phyloP scores from a whole-genome alignment of 768 basidiomycete species.

The Neoboletus brunneissimus region DNA sequence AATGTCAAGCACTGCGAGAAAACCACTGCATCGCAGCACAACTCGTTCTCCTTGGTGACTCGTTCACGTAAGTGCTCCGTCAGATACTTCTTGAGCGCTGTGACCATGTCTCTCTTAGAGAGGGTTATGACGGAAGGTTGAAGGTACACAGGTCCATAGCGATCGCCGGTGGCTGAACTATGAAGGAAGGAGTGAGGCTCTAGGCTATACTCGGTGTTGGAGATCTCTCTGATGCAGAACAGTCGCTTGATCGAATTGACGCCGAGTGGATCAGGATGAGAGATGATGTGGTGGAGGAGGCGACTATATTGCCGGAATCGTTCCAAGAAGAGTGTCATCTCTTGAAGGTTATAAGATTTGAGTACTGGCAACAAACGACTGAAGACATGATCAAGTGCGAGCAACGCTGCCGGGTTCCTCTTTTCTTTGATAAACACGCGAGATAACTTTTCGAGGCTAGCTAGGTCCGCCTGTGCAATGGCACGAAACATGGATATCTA shows the following conservation, averaged over 20 bases:
- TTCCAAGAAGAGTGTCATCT: conserved; percentile 1
- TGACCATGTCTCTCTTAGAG: conserved; percentile 21
- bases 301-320: conserved; percentile 2
- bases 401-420: conserved; percentile 3
- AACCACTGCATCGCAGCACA: conserved; percentile 28
- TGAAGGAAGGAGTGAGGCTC: conserved; percentile 8
- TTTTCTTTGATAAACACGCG: conserved; percentile 22
- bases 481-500: conserved; percentile 35
- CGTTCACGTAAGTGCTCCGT: conserved; percentile 23
- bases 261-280: background rate
- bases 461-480: conserved; percentile 24
- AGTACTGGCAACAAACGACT: conserved; percentile 12
- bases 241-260: conserved; percentile 29
- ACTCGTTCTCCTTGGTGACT: conserved; percentile 32
- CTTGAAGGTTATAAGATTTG: conserved; percentile 19
- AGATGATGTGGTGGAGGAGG: conserved; percentile 1
- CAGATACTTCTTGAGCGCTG: conserved; percentile 24
- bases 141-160: background rate
- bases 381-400: conserved; percentile 8
- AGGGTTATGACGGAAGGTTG: conserved; percentile 11
- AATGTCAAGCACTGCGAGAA: conserved; percentile 41
- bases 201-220: conserved; percentile 5
- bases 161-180: background rate
- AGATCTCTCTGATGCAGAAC: conserved; percentile 8
- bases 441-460: conserved; percentile 33